Evolutionary conservation across 768 basidiomycete species (phyloP).

Genomic region (Phylloporus sp.): DNA sequence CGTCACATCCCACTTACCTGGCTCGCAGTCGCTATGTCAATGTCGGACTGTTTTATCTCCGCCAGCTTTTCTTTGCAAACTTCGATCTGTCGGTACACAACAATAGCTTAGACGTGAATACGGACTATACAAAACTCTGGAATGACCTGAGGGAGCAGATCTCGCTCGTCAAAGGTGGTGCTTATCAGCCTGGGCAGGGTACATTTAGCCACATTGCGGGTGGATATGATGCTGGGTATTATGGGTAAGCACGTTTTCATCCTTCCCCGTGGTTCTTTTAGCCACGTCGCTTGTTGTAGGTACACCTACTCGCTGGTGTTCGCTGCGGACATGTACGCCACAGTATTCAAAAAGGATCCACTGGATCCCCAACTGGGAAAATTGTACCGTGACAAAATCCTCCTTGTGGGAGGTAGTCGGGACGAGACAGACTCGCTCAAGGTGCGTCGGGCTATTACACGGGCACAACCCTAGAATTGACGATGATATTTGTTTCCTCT

Average conservation of each 20-base stretch:
- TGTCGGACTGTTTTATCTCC: constrained; percentile 66
- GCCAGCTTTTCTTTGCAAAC: constrained; percentile 71
- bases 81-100: constrained; percentile 25
- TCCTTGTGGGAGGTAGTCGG: constrained; percentile 64
- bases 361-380: constrained; percentile 64
- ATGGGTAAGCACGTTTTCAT: constrained; percentile 37
- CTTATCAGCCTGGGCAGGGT: constrained; percentile 61
- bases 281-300: constrained; percentile 23
- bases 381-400: constrained; percentile 72
- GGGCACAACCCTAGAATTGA: no score
- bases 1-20: not conserved
- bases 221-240: constrained; percentile 70
- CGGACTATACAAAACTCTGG: constrained; percentile 80
- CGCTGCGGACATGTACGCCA: constrained; percentile 58
- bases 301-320: constrained; percentile 73
- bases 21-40: constrained; percentile 65
- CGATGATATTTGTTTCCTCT: not conserved
- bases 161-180: constrained; percentile 62
- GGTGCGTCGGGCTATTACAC: constrained; percentile 34
- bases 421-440: constrained; percentile 77
- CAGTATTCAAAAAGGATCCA: constrained; percentile 80
- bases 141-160: constrained; percentile 65
- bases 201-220: constrained; percentile 75
- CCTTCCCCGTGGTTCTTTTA: not conserved
- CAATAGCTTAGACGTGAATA: constrained; percentile 42